Percentiles rank a stretch among this genome's conserved stretches.
phyloP scores from a whole-genome alignment of 306 rosid genomes.

The Inga leiocalycina region DNA sequence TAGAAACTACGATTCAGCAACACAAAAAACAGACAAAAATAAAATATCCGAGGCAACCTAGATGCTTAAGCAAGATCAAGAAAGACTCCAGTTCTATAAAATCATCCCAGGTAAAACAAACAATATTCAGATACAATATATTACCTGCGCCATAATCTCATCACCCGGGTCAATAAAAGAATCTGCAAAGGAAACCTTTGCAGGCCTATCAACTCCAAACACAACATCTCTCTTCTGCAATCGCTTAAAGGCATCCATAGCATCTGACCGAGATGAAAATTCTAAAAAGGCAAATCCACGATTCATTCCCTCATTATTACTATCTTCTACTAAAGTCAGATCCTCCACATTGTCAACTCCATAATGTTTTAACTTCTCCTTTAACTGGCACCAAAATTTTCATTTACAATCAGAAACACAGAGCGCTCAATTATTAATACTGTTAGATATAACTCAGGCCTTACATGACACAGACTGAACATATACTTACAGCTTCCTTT shows the following conservation, averaged over 20 bases:
- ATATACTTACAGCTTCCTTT: slow-evolving; percentile 86
- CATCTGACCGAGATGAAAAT: slow-evolving; percentile 92
- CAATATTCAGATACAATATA: slow-evolving; percentile 36
- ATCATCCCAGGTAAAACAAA: slow-evolving; percentile 4
- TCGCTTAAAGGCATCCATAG: slow-evolving; percentile 97
- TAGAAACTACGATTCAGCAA: slow-evolving; percentile 3
- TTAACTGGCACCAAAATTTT: slow-evolving; percentile 67
- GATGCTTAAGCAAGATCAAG: slow-evolving; percentile 13
- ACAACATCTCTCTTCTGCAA: slow-evolving; percentile 91
- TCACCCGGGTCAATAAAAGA: slow-evolving; percentile 97
- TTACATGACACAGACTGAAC: slow-evolving; percentile 31
- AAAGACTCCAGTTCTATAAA: slow-evolving; percentile 21
- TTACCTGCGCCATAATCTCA: slow-evolving; percentile 98
- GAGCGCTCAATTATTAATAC: slow-evolving; percentile 34
- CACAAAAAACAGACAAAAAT: background rate
- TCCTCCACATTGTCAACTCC: slow-evolving; percentile 95
- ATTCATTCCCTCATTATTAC: slow-evolving; percentile 85
- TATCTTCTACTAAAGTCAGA: slow-evolving; percentile 86
- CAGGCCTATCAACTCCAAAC: slow-evolving; percentile 98
- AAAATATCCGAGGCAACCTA: background rate
- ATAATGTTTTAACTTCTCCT: slow-evolving; percentile 90
- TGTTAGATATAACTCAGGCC: slow-evolving; percentile 21
- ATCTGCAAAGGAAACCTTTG: slow-evolving; percentile 98
- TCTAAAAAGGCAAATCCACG: slow-evolving; percentile 97
- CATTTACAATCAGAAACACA: slow-evolving; percentile 40